A percentile compares a stretch with the other conserved stretches of the same genome.
phyloP scores from a whole-genome alignment of 202 grass and related monocot species.

The Zoysia matrella region DNA sequence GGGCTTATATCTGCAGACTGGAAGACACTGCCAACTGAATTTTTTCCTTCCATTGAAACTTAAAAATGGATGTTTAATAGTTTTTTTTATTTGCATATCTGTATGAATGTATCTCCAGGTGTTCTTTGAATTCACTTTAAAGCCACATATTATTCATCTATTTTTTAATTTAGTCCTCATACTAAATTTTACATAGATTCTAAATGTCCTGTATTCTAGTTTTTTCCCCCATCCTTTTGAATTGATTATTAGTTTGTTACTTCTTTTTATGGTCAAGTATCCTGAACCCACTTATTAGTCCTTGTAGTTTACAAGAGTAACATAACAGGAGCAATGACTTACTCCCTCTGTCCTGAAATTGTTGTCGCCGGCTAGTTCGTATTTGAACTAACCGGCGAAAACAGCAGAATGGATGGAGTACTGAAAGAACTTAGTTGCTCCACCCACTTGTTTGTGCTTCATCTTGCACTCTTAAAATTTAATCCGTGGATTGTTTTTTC shows the following conservation, averaged over 20 bases:
- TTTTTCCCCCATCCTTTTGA: background rate
- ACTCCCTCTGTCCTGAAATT: too few species aligned
- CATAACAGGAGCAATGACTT: background rate
- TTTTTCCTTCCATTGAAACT: background rate
- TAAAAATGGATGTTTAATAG: background rate
- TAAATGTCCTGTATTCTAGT: background rate
- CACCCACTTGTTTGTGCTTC: background rate
- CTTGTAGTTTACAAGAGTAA: background rate
- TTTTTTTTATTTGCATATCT: background rate
- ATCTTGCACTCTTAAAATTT: background rate
- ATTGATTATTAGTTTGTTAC: background rate
- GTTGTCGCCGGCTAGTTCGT: too few species aligned
- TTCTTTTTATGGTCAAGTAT: background rate
- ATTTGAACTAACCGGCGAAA: too few species aligned
- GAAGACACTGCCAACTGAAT: background rate
- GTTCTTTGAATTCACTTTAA: background rate
- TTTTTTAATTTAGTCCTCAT: background rate
- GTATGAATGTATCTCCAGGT: background rate
- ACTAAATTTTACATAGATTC: background rate
- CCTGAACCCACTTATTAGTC: background rate
- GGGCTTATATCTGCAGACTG: background rate
- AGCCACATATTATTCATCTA: background rate
- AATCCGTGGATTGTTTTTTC: background rate
- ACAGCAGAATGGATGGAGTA: background rate
- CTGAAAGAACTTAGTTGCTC: background rate